Evolutionary conservation across 2,329 filamentous ascomycete species (phyloP).

Genomic region (Capronia coronata): DNA sequence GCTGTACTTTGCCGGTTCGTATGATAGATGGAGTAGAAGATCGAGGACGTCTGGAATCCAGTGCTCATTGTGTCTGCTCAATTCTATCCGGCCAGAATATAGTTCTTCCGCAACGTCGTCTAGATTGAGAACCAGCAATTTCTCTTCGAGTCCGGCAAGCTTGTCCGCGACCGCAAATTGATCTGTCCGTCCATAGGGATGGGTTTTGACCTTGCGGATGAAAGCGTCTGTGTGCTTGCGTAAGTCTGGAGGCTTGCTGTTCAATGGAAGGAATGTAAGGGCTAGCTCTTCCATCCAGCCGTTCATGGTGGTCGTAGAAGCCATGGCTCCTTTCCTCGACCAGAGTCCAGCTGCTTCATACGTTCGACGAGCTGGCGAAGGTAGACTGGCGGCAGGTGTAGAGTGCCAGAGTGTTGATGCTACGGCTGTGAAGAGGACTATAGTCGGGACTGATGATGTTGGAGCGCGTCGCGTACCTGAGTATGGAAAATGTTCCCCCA

Average conservation of each 20-base stretch:
- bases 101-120: conserved; percentile 72
- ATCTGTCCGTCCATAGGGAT: conserved; percentile 59
- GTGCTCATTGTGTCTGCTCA: conserved; percentile 51
- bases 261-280: conserved; percentile 16
- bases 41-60: conserved; percentile 75
- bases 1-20: conserved; percentile 67
- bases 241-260: conserved; percentile 1
- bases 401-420: not conserved
- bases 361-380: not conserved
- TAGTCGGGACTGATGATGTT: not conserved
- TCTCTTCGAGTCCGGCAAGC: conserved; percentile 71
- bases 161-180: conserved; percentile 64
- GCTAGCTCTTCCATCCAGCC: conserved; percentile 25
- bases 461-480: no score
- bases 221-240: conserved; percentile 24
- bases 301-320: conserved; percentile 28
- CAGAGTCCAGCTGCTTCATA: conserved; percentile 9
- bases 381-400: not conserved
- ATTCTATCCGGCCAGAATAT: conserved; percentile 51
- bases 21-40: conserved; percentile 71
- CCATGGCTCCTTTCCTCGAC: conserved; percentile 21
- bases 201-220: conserved; percentile 32
- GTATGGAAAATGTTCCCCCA: no score
- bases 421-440: not conserved
- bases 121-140: conserved; percentile 71